Evolutionary conservation across 805 yeast species (phyloP).

Genomic region (Yarrowia sp.): DNA sequence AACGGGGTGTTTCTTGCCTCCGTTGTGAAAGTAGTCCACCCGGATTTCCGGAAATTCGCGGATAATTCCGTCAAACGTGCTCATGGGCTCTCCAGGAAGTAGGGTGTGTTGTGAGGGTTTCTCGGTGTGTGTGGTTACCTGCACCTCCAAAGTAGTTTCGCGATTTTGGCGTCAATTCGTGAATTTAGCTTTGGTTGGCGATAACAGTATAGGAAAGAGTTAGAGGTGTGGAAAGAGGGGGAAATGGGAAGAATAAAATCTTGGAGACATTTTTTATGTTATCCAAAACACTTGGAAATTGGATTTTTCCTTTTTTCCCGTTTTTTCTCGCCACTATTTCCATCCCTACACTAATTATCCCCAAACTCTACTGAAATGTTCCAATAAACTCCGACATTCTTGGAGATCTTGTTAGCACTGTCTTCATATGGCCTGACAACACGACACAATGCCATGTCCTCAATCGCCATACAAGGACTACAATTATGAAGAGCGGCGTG

Average conservation of each 20-base stretch:
- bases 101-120: neutral
- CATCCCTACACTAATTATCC: too few species aligned
- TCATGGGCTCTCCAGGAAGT: slow-evolving; percentile 32
- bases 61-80: slow-evolving; percentile 32
- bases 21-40: slow-evolving; percentile 36
- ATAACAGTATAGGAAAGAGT: too few species aligned
- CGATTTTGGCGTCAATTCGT: slow-evolving; percentile 33
- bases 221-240: too few species aligned
- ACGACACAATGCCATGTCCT: slow-evolving; percentile 16
- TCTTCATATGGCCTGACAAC: slow-evolving; percentile 2
- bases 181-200: slow-evolving; percentile 1
- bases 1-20: slow-evolving; percentile 26
- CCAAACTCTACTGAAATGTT: slow-evolving; percentile 18
- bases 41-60: slow-evolving; percentile 35
- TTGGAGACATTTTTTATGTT: too few species aligned
- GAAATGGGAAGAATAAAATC: too few species aligned
- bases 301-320: neutral
- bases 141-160: slow-evolving; percentile 24
- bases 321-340: neutral
- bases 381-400: neutral
- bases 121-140: neutral
- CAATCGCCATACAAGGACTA: slow-evolving; percentile 35
- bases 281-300: neutral
- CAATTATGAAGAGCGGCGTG: slow-evolving; percentile 23
- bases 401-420: neutral